Conservation (phyloP, 768 basidiomycete genomes). For the Xerocomus brunneocitrinus region DNA sequence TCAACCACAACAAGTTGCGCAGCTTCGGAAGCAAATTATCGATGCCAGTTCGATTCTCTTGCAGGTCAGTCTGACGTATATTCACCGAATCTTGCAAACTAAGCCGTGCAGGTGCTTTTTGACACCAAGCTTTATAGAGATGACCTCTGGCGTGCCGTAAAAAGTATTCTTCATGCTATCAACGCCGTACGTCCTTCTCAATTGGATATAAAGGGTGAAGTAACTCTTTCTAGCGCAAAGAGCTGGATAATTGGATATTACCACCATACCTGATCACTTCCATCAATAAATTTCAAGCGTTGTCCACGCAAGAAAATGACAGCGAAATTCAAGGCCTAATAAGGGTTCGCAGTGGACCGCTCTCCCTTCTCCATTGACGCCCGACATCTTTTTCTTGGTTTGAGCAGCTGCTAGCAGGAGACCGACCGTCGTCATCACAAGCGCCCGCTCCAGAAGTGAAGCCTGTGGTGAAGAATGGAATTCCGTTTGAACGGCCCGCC, state of each 20-base stretch:
- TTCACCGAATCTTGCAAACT: slow-evolving; percentile 2
- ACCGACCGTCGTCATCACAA: slow-evolving; percentile 17
- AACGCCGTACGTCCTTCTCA: slow-evolving; percentile 22
- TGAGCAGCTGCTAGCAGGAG: slow-evolving; percentile 39
- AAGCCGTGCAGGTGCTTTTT: slow-evolving; percentile 13
- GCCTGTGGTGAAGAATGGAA: slow-evolving; percentile 10
- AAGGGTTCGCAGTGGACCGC: slow-evolving; percentile 53
- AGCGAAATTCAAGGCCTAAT: slow-evolving; percentile 41
- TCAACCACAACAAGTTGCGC: slow-evolving; percentile 26
- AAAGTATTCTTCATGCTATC: slow-evolving; percentile 18
- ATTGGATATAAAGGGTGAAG: slow-evolving; percentile 10
- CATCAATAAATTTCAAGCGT: slow-evolving; percentile 31
- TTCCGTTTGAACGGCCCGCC: slow-evolving; percentile 18
- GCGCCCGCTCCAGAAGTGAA: slow-evolving; percentile 10
- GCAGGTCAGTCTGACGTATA: slow-evolving; percentile 31
- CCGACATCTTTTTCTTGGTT: slow-evolving; percentile 39
- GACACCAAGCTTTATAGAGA: slow-evolving; percentile 23
- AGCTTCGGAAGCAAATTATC: slow-evolving; percentile 43
- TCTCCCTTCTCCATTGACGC: slow-evolving; percentile 34
- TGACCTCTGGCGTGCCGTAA: slow-evolving; percentile 24
- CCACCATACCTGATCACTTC: slow-evolving; percentile 37
- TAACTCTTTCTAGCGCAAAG: slow-evolving; percentile 40
- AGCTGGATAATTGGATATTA: slow-evolving; percentile 38
- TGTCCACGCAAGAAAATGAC: slow-evolving; percentile 20
- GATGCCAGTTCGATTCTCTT: slow-evolving; percentile 49